These are phyloP conservation scores for Dictyostelium discoideum DNA, from an alignment of 78 protist species.

Conservation along the genomic window dicty_2.7 NC_007088.5:3299001-3299500, in stretches of 20 bases:
- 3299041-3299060: not conserved
- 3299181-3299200: too few relatives aligned
- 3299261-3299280: not conserved
- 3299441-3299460: not conserved
- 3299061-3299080: constrained; percentile 18
- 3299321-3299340: too few relatives aligned
- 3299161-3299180: not conserved
- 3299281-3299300: not conserved
- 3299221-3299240: too few relatives aligned
- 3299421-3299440: too few relatives aligned
- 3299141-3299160: not conserved
- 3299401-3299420: too few relatives aligned
- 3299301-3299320: not conserved
- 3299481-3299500: not conserved
- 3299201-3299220: too few relatives aligned
- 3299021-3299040: not conserved
- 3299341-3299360: too few relatives aligned
- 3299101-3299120: constrained; percentile 12
- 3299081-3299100: not conserved
- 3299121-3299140: constrained; percentile 26
- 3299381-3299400: too few relatives aligned
- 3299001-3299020: not conserved
- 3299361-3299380: too few relatives aligned
- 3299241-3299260: not conserved
- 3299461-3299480: too few relatives aligned